phyloP scores from a whole-genome alignment of 2,329 filamentous ascomycete genomes.

The Talaromyces sp. region DNA sequence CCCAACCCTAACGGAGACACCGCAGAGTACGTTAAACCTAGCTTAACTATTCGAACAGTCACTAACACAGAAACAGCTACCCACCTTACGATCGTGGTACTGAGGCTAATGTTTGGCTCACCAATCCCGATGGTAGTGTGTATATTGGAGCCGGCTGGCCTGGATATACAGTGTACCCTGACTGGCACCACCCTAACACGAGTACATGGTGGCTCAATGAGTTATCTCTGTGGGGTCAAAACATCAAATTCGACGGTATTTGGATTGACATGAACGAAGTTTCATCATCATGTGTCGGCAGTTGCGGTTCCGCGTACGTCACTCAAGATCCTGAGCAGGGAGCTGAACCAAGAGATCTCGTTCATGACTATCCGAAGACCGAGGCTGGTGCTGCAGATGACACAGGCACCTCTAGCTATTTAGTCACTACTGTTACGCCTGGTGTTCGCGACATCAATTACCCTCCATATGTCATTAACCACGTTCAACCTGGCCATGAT shows the following conservation, averaged over 20 bases:
- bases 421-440: constrained; percentile 56
- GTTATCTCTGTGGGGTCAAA: constrained; percentile 47
- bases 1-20: background rate
- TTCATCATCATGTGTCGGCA: constrained; percentile 63
- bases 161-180: constrained; percentile 56
- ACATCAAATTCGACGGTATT: constrained; percentile 48
- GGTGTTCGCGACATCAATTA: constrained; percentile 63
- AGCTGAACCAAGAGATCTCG: constrained; percentile 58
- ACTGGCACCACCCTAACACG: constrained; percentile 56
- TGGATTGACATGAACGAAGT: constrained; percentile 62
- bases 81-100: constrained; percentile 34
- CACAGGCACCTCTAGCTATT: constrained; percentile 34
- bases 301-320: constrained; percentile 62
- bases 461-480: constrained; percentile 72
- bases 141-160: constrained; percentile 55
- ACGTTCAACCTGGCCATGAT: constrained; percentile 59
- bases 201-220: constrained; percentile 56
- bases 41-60: background rate
- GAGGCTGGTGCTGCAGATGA: constrained; percentile 54
- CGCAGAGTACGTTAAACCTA: background rate
- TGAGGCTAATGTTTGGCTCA: constrained; percentile 45
- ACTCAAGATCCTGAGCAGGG: constrained; percentile 61
- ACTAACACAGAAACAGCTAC: constrained; percentile 39
- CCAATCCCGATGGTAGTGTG: constrained; percentile 50
- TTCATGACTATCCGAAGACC: constrained; percentile 61